phyloP scores from a whole-genome alignment of 139 green algal species.

The Dunaliella sp. region DNA sequence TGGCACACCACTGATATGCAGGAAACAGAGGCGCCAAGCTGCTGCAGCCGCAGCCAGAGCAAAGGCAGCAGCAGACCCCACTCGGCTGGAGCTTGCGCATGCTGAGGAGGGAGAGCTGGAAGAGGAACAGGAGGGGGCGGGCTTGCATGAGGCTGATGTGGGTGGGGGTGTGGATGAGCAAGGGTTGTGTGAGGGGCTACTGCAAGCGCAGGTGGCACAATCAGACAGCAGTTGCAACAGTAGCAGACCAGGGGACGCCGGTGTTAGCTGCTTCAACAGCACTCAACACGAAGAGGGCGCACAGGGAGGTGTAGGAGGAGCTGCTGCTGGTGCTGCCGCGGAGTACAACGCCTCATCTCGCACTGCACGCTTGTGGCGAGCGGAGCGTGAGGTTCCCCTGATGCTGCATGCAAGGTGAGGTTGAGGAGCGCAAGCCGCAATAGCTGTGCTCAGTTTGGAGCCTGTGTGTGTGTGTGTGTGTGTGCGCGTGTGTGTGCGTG shows the following conservation, averaged over 20 bases:
- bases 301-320: too few relatives aligned
- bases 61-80: neutral
- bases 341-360: too few relatives aligned
- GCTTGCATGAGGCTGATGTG: neutral
- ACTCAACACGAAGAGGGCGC: neutral
- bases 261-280: neutral
- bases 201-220: neutral
- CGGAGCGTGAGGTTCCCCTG: neutral
- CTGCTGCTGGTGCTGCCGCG: neutral
- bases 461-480: too few relatives aligned
- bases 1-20: too few relatives aligned
- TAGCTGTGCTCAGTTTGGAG: too few relatives aligned
- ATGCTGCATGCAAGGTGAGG: neutral
- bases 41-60: neutral
- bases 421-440: too few relatives aligned
- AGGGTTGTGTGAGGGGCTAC: neutral
- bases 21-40: neutral
- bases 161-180: neutral
- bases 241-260: neutral
- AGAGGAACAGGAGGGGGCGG: neutral
- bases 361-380: neutral
- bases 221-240: neutral
- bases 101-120: neutral
- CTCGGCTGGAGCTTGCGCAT: neutral
- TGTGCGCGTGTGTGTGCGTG: too few relatives aligned